Base-by-base conservation (phyloP, 768 basidiomycete species). In the Filobasidium wieringae region DNA sequence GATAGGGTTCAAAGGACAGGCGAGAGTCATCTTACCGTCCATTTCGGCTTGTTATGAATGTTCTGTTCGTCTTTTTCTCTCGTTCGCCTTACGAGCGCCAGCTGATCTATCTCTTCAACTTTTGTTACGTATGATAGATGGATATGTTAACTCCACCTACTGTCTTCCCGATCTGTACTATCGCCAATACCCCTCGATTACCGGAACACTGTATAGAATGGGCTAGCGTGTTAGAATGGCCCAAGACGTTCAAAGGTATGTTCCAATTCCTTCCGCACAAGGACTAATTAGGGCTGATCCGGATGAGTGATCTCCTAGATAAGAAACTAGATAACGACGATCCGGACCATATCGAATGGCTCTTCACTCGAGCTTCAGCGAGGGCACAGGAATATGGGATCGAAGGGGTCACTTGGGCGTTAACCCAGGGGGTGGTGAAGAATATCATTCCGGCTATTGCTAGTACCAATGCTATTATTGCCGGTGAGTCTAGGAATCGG, bases 121-220 rank as follows among this genome's bases (percentile, higher is more conserved):
- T 37, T 11, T 26, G 24, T 37, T 37, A 19, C 45, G 19, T 40
- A 1, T 1, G 7, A 5, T 51, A 75, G 74, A 68, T 99, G 49
- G 91, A 96, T 70, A 96, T 96, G 88, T 81, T 96, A 53, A 96
- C 95, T 75, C 96, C 96, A 62, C 92, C 85, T 0, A 95, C 91
- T 37, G 86, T 85, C 12, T 99, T 92, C 72, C 95, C 95, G 1
- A 96, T 99, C 55, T 99, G 95, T 71, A 99, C 95, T 6, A 97
- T 99, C 64, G 93, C 95, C 58, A 97, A 97, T 70, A 99, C 95
- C 0, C 95, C 95, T 27, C 87, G 95, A 57, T 79, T 96, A 24
- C 95, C 95, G 1, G 95, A 99, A 68, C 95, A 99, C 68, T 97
- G 95, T 70, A 96, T 99, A 66, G 95, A 97, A 75, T 99, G 95